Conservation (phyloP, 371 early-diverging fungal genomes). For the Mortierella sp. region DNA sequence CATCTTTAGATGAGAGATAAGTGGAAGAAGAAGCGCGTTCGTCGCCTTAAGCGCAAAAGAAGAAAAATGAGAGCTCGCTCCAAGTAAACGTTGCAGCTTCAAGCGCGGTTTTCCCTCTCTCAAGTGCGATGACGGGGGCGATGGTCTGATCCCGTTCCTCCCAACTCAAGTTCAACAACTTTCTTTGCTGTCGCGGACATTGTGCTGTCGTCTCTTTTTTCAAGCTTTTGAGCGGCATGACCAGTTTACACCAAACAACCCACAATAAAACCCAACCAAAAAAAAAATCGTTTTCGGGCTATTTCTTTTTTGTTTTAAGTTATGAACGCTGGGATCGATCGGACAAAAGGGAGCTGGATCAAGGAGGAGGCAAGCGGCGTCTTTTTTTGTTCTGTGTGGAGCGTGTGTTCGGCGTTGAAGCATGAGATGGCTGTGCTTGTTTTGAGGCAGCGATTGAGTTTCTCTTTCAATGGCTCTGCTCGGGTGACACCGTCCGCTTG, state of each 20-base stretch:
- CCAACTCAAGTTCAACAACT: not conserved
- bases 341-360: not conserved
- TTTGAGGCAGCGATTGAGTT: not conserved
- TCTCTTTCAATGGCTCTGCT: not conserved
- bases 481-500: not conserved
- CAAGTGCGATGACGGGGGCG: not conserved
- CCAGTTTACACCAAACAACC: conserved; percentile 7
- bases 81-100: conserved; percentile 27
- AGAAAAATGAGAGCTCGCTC: conserved; percentile 37
- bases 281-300: not conserved
- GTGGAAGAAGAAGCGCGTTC: conserved; percentile 37
- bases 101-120: conserved; percentile 9
- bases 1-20: conserved; percentile 34
- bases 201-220: not conserved
- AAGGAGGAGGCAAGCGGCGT: not conserved
- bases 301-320: not conserved
- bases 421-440: not conserved
- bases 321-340: not conserved
- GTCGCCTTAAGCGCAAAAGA: conserved; percentile 36
- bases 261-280: conserved; percentile 2
- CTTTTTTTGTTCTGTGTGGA: not conserved
- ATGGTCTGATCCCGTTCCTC: not conserved
- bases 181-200: not conserved
- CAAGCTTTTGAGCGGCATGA: not conserved
- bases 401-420: too few species aligned